phyloP scores from a whole-genome alignment of 2,329 filamentous ascomycete genomes.

The Pestalotiopsis sp. region DNA sequence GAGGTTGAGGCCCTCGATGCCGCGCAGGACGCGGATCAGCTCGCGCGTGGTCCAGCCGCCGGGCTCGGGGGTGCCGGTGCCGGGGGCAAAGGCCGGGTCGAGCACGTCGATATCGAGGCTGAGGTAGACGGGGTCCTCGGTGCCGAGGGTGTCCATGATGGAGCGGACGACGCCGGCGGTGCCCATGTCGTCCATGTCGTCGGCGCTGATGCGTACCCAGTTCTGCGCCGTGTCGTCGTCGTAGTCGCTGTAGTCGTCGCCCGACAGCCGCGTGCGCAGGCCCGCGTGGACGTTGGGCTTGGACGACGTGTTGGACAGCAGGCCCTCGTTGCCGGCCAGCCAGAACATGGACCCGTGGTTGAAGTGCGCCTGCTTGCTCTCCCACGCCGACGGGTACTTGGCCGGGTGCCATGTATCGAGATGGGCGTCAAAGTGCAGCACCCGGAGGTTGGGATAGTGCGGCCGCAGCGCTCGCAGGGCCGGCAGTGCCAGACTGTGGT shows the following conservation, averaged over 20 bases:
- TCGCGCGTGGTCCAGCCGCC: constrained; percentile 91
- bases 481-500: constrained; percentile 72
- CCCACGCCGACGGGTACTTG: constrained; percentile 80
- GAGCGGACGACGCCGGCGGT: constrained; percentile 67
- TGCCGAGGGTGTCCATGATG: constrained; percentile 74
- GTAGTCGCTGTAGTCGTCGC: constrained; percentile 62
- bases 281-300: constrained; percentile 81
- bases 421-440: constrained; percentile 78
- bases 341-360: constrained; percentile 94
- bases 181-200: constrained; percentile 86
- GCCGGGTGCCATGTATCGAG: constrained; percentile 85
- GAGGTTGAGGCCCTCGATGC: constrained; percentile 80
- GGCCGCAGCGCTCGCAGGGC: constrained; percentile 68
- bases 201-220: constrained; percentile 78
- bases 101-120: constrained; percentile 78
- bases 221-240: constrained; percentile 75
- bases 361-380: constrained; percentile 70
- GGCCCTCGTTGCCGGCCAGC: constrained; percentile 78
- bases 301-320: constrained; percentile 72
- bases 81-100: constrained; percentile 68
- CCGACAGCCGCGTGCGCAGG: constrained; percentile 74
- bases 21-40: constrained; percentile 80
- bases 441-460: constrained; percentile 66
- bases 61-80: constrained; percentile 86
- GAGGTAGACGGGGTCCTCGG: constrained; percentile 77